A percentile compares a stretch with the other conserved stretches of the same genome.
Evolutionary conservation across 2,329 filamentous ascomycete species (phyloP).

Genomic region (Aspergillus piperis): DNA sequence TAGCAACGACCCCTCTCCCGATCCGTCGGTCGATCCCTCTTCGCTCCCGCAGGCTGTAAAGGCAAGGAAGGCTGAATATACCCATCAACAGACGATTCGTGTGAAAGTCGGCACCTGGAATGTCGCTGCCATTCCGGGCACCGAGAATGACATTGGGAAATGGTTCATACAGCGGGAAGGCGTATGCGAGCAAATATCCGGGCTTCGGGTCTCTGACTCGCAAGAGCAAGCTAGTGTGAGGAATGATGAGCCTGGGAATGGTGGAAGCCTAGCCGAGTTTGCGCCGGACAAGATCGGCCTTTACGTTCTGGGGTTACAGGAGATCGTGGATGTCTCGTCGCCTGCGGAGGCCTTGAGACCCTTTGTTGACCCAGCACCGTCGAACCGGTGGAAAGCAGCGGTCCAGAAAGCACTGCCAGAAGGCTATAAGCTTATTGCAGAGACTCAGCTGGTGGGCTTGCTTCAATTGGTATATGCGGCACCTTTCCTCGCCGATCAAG

Average conservation of each 20-base stretch:
- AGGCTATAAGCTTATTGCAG: conserved; percentile 74
- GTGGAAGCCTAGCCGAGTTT: conserved; percentile 31
- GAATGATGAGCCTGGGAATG: conserved; percentile 7
- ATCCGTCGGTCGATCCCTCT: conserved; percentile 31
- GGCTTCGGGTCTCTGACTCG: conserved; percentile 43
- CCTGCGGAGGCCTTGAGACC: conserved; percentile 75
- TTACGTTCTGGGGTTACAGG: conserved; percentile 88
- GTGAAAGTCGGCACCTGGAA: conserved; percentile 97
- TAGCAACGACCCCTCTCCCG: conserved; percentile 20
- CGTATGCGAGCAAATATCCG: conserved; percentile 63
- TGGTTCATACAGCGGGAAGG: conserved; percentile 86
- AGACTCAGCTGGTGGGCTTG: conserved; percentile 84
- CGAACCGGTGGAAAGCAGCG: conserved; percentile 78
- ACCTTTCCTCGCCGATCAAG: conserved; percentile 68
- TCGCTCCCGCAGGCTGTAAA: conserved; percentile 63
- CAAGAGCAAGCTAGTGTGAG: conserved; percentile 25
- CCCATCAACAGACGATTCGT: conserved; percentile 69
- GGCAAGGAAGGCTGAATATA: conserved; percentile 76
- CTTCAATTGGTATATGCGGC: conserved; percentile 84
- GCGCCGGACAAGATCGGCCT: conserved; percentile 70
- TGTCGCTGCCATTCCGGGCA: conserved; percentile 78
- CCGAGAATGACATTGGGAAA: conserved; percentile 79
- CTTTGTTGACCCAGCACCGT: conserved; percentile 71
- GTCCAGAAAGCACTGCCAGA: conserved; percentile 71
- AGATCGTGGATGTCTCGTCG: conserved; percentile 83